Percentiles rank a stretch among this genome's conserved stretches.
phyloP scores from a whole-genome alignment of 495 filamentous ascomycete genomes.

The Hyaloscypha variabilis region DNA sequence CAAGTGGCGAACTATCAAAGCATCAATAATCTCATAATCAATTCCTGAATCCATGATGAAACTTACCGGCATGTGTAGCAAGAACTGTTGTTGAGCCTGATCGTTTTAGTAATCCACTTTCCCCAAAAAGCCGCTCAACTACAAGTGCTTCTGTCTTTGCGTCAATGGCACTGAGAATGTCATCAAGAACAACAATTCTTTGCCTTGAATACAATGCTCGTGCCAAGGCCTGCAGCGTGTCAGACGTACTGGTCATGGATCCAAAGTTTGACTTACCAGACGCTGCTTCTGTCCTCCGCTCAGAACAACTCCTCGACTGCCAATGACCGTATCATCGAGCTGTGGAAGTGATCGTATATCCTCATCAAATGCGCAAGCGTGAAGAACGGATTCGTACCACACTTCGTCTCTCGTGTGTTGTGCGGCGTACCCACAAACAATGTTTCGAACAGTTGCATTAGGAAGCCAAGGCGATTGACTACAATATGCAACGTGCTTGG shows the following conservation, averaged over 20 bases:
- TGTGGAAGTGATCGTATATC: too few relatives aligned
- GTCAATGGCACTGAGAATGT: not conserved
- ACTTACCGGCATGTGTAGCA: not conserved
- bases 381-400: constrained; percentile 58
- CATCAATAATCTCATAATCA: not conserved
- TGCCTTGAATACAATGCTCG: too few relatives aligned
- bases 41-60: not conserved
- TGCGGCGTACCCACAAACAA: constrained; percentile 40
- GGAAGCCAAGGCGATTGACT: constrained; percentile 84
- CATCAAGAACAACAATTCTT: not conserved
- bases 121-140: not conserved
- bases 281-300: too few relatives aligned
- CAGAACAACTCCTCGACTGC: too few relatives aligned
- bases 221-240: too few relatives aligned
- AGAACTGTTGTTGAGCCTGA: not conserved
- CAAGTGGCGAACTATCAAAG: constrained; percentile 3
- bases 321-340: too few relatives aligned
- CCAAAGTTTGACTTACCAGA: too few relatives aligned
- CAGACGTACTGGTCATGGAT: too few relatives aligned
- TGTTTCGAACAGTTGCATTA: constrained; percentile 76
- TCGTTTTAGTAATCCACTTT: not conserved
- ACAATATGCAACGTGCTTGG: constrained; percentile 74
- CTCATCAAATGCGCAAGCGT: constrained; percentile 61
- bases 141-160: not conserved
- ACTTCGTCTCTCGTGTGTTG: constrained; percentile 32